phyloP scores from a whole-genome alignment of 2,329 filamentous ascomycete genomes.

The Paraphoma chrysanthemicola region DNA sequence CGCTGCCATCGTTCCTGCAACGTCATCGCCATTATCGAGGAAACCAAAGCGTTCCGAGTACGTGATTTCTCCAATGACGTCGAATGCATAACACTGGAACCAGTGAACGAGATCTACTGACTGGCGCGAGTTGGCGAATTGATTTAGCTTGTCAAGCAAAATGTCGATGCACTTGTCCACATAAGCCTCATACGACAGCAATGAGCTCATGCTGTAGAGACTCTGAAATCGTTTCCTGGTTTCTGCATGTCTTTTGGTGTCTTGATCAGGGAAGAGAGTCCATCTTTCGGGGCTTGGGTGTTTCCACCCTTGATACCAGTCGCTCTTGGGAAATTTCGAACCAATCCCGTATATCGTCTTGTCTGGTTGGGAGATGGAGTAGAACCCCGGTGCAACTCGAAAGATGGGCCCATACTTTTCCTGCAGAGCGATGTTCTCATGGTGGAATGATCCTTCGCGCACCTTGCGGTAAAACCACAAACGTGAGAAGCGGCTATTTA shows the following conservation, averaged over 20 bases:
- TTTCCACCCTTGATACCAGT: constrained; percentile 42
- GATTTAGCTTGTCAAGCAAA: constrained; percentile 4
- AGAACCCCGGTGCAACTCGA: constrained; percentile 5
- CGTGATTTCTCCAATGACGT: constrained; percentile 51
- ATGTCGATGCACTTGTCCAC: constrained; percentile 36
- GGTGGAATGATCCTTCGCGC: constrained; percentile 2
- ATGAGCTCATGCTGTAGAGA: constrained; percentile 36
- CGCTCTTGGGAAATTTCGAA: constrained; percentile 13
- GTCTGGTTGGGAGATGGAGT: constrained; percentile 3
- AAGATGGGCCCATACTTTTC: constrained; percentile 8
- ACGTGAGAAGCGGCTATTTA: not conserved
- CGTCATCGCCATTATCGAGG: constrained; percentile 43
- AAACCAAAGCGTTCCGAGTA: constrained; percentile 49
- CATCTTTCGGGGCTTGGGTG: constrained; percentile 45
- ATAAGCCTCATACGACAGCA: constrained; percentile 36
- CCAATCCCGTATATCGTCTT: constrained; percentile 14
- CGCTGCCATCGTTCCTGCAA: constrained; percentile 46
- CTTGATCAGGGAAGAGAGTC: constrained; percentile 45
- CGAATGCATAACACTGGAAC: constrained; percentile 52
- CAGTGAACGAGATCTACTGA: constrained; percentile 46
- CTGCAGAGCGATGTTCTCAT: constrained; percentile 8
- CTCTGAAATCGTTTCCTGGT: constrained; percentile 22
- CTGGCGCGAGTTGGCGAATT: constrained; percentile 13
- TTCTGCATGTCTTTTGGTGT: constrained; percentile 47
- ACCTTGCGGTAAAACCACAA: constrained; percentile 4